Conservation (phyloP, 164 flowering plant species). For the Amborella trichopoda region DNA sequence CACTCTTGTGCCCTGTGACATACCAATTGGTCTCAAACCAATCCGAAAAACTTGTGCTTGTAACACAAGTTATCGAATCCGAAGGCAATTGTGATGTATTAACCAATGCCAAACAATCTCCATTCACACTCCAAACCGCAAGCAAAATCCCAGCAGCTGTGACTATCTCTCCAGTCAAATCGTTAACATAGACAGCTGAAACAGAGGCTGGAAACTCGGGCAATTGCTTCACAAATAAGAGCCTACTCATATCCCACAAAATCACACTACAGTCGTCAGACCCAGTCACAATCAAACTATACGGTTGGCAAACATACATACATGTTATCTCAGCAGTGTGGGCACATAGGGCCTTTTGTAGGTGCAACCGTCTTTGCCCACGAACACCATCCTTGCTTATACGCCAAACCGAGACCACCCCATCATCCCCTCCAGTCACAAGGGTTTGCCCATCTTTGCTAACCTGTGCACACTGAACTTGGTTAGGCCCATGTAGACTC, state of each 20-base stretch:
- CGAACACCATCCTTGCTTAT: constrained; percentile 57
- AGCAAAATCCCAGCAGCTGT: constrained; percentile 92
- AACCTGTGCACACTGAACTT: constrained; percentile 75
- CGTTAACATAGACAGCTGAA: constrained; percentile 87
- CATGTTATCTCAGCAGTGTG: constrained; percentile 83
- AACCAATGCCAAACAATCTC: constrained; percentile 81
- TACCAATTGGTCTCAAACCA: constrained; percentile 88
- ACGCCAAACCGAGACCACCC: constrained; percentile 76
- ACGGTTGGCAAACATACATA: constrained; percentile 80
- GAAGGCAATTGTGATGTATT: constrained; percentile 94
- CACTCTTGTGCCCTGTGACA: constrained; percentile 95
- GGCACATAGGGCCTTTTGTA: constrained; percentile 75
- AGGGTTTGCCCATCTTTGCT: constrained; percentile 81
- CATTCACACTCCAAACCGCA: constrained; percentile 93
- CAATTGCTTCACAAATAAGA: constrained; percentile 79
- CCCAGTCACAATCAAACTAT: constrained; percentile 85
- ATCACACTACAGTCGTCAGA: constrained; percentile 93
- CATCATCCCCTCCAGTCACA: constrained; percentile 94
- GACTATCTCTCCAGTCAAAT: constrained; percentile 76
- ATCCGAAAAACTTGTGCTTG: constrained; percentile 74
- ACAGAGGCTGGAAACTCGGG: constrained; percentile 87
- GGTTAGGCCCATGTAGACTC: constrained; percentile 86
- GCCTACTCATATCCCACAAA: constrained; percentile 88
- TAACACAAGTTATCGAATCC: constrained; percentile 70
- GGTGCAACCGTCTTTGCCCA: constrained; percentile 25